Evolutionary conservation across 2,329 filamentous ascomycete genomes (phyloP).

Genomic region (Ophiostoma tasmaniense): DNA sequence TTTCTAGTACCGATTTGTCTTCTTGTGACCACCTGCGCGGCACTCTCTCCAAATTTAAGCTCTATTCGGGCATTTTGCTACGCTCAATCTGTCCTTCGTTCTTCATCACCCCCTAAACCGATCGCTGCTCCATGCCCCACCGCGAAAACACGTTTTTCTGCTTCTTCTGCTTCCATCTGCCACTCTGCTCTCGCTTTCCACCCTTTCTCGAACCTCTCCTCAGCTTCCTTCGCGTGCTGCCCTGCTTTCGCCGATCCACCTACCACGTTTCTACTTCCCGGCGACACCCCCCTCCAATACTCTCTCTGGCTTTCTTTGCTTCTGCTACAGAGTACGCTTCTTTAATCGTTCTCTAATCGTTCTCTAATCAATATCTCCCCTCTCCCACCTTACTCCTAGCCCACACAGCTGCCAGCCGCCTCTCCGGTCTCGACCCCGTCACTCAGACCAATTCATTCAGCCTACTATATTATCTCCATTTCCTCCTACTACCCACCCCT

Average conservation of each 20-base stretch:
- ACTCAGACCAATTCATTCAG: not conserved
- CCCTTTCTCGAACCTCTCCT: slow-evolving; percentile 2
- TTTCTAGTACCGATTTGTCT: not conserved
- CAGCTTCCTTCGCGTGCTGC: slow-evolving; percentile 14
- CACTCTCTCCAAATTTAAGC: not conserved
- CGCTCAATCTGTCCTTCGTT: slow-evolving; percentile 1
- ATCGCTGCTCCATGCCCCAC: slow-evolving; percentile 14
- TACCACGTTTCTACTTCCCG: slow-evolving; percentile 16
- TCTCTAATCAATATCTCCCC: not conserved
- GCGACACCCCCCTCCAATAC: slow-evolving; percentile 1
- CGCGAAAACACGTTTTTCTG: slow-evolving; percentile 14
- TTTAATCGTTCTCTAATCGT: not conserved
- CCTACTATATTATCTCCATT: not conserved
- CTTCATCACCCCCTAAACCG: slow-evolving; percentile 11
- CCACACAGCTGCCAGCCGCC: slow-evolving; percentile 4
- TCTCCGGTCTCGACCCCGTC: slow-evolving; percentile 12
- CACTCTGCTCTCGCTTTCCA: not conserved
- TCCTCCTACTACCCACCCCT: slow-evolving; percentile 6
- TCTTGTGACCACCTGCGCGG: not conserved
- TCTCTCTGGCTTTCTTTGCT: slow-evolving; percentile 4
- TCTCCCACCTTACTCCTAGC: not conserved
- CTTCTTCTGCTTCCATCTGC: not conserved
- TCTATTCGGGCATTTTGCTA: slow-evolving; percentile 13
- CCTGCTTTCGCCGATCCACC: slow-evolving; percentile 16
- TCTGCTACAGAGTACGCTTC: not conserved